phyloP scores from a whole-genome alignment of 2,329 filamentous ascomycete species.

The Pseudogymnoascus sp. region DNA sequence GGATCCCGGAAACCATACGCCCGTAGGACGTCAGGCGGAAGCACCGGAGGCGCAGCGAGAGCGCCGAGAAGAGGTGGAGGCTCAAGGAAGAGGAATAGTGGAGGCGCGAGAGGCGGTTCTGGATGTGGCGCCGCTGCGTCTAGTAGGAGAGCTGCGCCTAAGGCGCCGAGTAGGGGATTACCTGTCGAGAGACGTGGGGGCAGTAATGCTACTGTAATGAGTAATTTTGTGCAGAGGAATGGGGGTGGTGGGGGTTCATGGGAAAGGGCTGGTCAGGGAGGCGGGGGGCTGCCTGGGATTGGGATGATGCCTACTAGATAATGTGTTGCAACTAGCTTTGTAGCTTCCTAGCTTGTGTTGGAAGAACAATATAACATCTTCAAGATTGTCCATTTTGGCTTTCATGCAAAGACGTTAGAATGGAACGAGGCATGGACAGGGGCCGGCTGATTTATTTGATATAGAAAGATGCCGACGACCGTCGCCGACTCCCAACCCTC shows the following conservation, averaged over 20 bases:
- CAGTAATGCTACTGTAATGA: background rate
- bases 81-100: background rate
- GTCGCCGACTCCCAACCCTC: background rate
- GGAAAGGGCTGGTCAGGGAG: background rate
- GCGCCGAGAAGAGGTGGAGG: background rate
- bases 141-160: background rate
- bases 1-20: background rate
- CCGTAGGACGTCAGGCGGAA: background rate
- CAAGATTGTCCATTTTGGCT: background rate
- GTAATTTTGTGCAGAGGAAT: conserved; percentile 3
- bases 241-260: background rate
- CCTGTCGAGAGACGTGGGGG: conserved; percentile 2
- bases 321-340: background rate
- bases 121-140: background rate
- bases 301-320: conserved; percentile 9
- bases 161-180: background rate
- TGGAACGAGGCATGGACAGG: background rate
- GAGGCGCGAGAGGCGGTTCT: background rate
- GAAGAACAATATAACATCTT: background rate
- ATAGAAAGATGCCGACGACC: background rate
- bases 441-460: background rate
- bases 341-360: background rate
- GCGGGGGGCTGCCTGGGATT: background rate
- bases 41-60: background rate
- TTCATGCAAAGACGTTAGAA: background rate